Evolutionary conservation across 495 filamentous ascomycete genomes (phyloP).

Genomic region (Penicillium paxilli): DNA sequence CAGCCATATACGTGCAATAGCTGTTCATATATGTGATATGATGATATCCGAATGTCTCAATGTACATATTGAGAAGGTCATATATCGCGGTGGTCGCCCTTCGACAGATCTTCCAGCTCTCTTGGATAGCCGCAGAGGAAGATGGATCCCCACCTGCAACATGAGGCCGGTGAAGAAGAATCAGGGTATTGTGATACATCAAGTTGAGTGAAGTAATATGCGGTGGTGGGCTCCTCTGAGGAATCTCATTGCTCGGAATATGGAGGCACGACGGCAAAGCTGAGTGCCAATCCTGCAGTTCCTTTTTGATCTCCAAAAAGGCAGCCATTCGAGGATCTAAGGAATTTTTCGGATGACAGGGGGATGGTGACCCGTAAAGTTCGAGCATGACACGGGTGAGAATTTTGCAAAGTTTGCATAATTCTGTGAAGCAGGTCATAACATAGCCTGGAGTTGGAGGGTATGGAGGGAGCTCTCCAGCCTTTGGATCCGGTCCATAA

Average conservation of each 20-base stretch:
- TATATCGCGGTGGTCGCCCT: slow-evolving; percentile 12
- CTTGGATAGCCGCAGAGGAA: not conserved
- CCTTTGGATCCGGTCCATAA: slow-evolving; percentile 9
- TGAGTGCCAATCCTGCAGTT: slow-evolving; percentile 9
- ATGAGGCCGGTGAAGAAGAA: slow-evolving; percentile 18
- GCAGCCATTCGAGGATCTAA: not conserved
- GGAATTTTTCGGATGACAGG: not conserved
- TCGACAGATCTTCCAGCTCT: slow-evolving; percentile 12
- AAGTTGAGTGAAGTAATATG: slow-evolving; percentile 17
- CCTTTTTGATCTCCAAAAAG: slow-evolving; percentile 8
- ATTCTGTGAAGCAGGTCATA: slow-evolving; percentile 14
- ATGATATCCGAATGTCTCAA: slow-evolving; percentile 14
- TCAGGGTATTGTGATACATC: slow-evolving; percentile 16
- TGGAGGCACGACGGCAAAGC: slow-evolving; percentile 7
- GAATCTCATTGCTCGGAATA: slow-evolving; percentile 5
- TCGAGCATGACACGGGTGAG: slow-evolving; percentile 9
- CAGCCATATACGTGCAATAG: slow-evolving; percentile 17
- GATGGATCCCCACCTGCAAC: not conserved
- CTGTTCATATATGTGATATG: slow-evolving; percentile 19
- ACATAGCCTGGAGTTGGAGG: slow-evolving; percentile 9
- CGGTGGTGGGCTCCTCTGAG: slow-evolving; percentile 8
- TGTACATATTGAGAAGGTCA: slow-evolving; percentile 9
- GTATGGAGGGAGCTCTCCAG: slow-evolving; percentile 1
- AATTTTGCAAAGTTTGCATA: slow-evolving; percentile 17
- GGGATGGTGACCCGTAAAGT: slow-evolving; percentile 9